Evolutionary conservation across 805 yeast species (phyloP), one percentile per base, ranked within the genome.

Genomic region (Candida multigemmis): DNA sequence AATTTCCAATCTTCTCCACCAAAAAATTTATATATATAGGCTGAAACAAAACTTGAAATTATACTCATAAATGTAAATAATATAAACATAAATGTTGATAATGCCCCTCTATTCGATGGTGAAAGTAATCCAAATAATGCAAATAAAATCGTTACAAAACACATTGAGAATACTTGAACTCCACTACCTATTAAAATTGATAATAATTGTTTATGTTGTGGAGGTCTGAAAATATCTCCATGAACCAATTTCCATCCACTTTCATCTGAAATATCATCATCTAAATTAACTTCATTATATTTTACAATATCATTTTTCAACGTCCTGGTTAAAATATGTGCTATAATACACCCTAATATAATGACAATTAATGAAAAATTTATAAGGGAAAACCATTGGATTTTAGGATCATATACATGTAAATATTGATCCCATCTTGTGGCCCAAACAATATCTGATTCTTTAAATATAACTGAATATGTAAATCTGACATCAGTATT

Each of bases 401-500:
- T 82, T 48, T 80, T 79, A 31, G 96, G 93, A 48, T 84, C 94
- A 50, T 77, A 81, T 14, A 82, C 91, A 42, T 84, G 93, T 44
- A 91, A 65, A 50, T 91, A 91, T 54, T 85, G 84, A 54, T 91
- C 98, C 98, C 98, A 91, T 60, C 98, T 77, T 3, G 97, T 89
- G 18, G 96, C 97, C 97, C 97, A 91, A 4, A 76, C 73, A 3
- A 91, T 82, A 5, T 62, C 65, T 6, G 89, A 78, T 29, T 69
- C 70, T 12, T 57, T 50, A 66, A 89, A 91, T 19, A 50, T 58
- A 12, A 89, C 91, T 2, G 91, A 77, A 55, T 91, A 91, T n/a
- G 94, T 72, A 59, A 74, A 91, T 12, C 65, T 48, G n/a, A 89
- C 94, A 2, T 51, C 48, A 5, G 77, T 68, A 19, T 68, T 74